Evolutionary conservation across 108 stramenopile genomes (phyloP).

Genomic region (Mediolabrus comicus): DNA sequence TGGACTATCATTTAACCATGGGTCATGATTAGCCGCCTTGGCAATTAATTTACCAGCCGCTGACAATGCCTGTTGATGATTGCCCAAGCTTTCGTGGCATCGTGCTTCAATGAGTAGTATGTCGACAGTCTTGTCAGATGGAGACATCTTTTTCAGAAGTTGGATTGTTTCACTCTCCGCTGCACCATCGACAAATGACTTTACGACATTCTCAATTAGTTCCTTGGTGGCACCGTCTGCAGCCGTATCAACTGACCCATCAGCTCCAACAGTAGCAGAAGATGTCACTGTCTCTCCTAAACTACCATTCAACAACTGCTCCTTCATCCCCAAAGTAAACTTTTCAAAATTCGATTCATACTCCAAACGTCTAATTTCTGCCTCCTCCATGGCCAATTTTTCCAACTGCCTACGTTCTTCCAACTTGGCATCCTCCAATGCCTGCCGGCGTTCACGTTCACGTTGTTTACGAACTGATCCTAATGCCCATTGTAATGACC

Average conservation of each 20-base stretch:
- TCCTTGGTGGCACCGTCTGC: conserved; percentile 10
- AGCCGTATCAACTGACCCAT: conserved; percentile 17
- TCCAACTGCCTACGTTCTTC: conserved; percentile 51
- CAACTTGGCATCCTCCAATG: conserved; percentile 54
- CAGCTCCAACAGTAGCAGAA: conserved; percentile 19
- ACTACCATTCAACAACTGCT: not conserved
- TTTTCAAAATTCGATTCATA: conserved; percentile 48
- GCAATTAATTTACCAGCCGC: conserved; percentile 48
- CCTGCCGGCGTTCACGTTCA: conserved; percentile 42
- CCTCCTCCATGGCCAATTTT: conserved; percentile 48
- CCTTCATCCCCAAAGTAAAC: conserved; percentile 39
- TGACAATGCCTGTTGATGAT: conserved; percentile 50
- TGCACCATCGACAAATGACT: conserved; percentile 39
- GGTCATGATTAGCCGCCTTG: conserved; percentile 48
- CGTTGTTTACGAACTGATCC: conserved; percentile 42
- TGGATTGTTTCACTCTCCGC: conserved; percentile 43
- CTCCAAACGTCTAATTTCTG: conserved; percentile 46
- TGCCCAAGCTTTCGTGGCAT: conserved; percentile 53
- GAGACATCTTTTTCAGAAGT: conserved; percentile 45
- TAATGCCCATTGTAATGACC: conserved; percentile 50
- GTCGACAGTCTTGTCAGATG: conserved; percentile 46
- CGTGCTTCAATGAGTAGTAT: conserved; percentile 59
- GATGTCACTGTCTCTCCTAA: not conserved
- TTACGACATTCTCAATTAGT: conserved; percentile 29
- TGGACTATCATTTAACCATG: conserved; percentile 50